These are phyloP conservation scores for Rhododendron kiyosumense DNA, from an alignment of 148 eudicot species.

Conservation along the genomic window DNA sequence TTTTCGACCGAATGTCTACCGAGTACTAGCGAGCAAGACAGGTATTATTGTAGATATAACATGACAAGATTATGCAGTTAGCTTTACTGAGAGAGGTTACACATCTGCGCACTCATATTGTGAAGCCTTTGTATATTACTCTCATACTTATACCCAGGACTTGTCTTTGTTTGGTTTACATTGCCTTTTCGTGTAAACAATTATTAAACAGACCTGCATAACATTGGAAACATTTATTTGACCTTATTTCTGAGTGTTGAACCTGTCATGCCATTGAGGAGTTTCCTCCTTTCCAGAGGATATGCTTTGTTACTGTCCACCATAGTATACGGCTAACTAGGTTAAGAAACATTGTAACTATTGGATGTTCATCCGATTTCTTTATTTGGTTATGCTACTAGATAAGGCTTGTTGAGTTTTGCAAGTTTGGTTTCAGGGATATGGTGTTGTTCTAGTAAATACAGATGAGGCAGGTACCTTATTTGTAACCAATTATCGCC, in stretches of 20 bases:
- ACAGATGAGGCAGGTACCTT: conserved; percentile 86
- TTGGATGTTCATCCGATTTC: neutral
- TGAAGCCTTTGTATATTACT: neutral
- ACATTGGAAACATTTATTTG: neutral
- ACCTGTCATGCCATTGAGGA: neutral
- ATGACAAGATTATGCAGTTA: neutral
- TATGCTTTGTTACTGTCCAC: neutral
- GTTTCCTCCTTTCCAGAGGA: neutral
- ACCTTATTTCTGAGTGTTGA: neutral
- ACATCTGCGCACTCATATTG: neutral
- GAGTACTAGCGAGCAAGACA: neutral
- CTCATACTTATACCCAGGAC: neutral
- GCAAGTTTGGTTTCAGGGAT: conserved; percentile 46
- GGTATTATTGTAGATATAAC: neutral
- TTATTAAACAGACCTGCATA: neutral
- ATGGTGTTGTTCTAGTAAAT: conserved; percentile 88
- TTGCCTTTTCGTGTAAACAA: neutral
- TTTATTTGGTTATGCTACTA: neutral
- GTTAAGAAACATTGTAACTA: neutral
- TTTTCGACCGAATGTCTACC: neutral
- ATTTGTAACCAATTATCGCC: conserved; percentile 81
- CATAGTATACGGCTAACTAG: neutral
- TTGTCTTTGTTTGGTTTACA: neutral
- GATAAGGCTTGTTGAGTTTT: conserved; percentile 8
- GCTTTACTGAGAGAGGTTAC: neutral